Percentiles rank a stretch among this genome's conserved stretches.
Conservation (phyloP, 148 eudicot genomes). For the Spergularia marina region DNA sequence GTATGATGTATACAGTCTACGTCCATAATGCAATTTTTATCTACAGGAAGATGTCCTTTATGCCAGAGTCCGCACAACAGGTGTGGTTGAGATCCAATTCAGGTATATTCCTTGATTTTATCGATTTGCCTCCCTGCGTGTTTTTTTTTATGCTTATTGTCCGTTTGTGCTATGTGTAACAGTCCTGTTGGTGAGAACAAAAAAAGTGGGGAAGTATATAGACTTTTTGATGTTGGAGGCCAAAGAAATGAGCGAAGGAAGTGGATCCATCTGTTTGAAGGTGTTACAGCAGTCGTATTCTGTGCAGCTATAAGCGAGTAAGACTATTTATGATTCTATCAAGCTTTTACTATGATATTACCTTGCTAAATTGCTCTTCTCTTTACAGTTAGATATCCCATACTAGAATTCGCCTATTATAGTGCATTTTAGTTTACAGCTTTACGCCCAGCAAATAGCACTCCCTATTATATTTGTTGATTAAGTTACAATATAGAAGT, state of each 20-base stretch:
- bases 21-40: constrained; percentile 12
- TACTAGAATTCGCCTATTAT: not conserved
- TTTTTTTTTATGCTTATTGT: not conserved
- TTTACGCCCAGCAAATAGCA: not conserved
- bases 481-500: too few species aligned
- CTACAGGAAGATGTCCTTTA: constrained; percentile 91
- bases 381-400: not conserved
- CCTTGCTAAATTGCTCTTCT: not conserved
- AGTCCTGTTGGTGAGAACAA: constrained; percentile 98
- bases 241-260: constrained; percentile 99
- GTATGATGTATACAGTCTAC: not conserved
- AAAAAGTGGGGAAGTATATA: constrained; percentile 93
- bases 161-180: constrained; percentile 20
- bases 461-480: too few species aligned
- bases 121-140: not conserved
- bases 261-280: constrained; percentile 99
- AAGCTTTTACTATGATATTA: not conserved
- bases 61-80: constrained; percentile 96
- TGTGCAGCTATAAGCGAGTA: constrained; percentile 99
- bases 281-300: constrained; percentile 94
- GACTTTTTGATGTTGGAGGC: constrained; percentile 97
- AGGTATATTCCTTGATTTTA: constrained; percentile 37
- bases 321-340: constrained; percentile 26
- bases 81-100: constrained; percentile 96
- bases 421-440: not conserved